These are phyloP conservation scores for Xylaria sp. DNA, from an alignment of 2,329 filamentous ascomycete species.

Conservation along the genomic window DNA sequence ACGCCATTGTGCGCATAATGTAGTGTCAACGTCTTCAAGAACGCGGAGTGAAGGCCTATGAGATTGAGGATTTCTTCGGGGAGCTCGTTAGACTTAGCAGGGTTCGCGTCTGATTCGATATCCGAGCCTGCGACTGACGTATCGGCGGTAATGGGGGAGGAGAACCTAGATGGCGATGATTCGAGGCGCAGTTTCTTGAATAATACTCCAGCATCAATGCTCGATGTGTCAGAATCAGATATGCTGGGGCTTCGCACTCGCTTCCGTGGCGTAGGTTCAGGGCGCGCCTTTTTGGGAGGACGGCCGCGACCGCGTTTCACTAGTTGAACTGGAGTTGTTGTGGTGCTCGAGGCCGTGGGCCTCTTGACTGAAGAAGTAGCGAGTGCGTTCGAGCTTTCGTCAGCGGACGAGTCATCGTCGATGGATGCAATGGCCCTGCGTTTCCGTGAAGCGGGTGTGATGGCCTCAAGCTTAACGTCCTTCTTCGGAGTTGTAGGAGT, in stretches of 20 bases:
- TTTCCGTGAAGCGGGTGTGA: constrained; percentile 50
- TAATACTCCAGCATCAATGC: constrained; percentile 49
- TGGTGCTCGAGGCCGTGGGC: neutral
- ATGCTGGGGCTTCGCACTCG: constrained; percentile 47
- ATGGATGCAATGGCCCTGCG: constrained; percentile 47
- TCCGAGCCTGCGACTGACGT: constrained; percentile 55
- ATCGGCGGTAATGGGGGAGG: constrained; percentile 50
- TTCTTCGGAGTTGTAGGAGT: constrained; percentile 50
- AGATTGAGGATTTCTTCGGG: constrained; percentile 67
- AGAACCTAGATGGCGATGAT: constrained; percentile 49
- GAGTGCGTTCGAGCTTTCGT: constrained; percentile 43
- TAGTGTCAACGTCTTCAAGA: constrained; percentile 74
- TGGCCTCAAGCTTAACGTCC: constrained; percentile 56
- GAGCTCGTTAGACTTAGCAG: constrained; percentile 48
- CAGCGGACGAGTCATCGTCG: constrained; percentile 48
- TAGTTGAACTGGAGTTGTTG: constrained; percentile 29
- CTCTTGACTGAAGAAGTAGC: constrained; percentile 29
- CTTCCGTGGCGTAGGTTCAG: constrained; percentile 44
- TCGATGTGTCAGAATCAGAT: constrained; percentile 49
- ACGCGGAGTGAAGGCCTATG: constrained; percentile 71
- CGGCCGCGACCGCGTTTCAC: constrained; percentile 46
- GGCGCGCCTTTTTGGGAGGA: constrained; percentile 44
- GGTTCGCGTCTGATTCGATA: constrained; percentile 45
- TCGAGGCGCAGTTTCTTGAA: constrained; percentile 56
- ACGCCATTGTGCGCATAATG: constrained; percentile 76